Conservation (phyloP, 768 basidiomycete genomes). For the Rhizopogon salebrosus region DNA sequence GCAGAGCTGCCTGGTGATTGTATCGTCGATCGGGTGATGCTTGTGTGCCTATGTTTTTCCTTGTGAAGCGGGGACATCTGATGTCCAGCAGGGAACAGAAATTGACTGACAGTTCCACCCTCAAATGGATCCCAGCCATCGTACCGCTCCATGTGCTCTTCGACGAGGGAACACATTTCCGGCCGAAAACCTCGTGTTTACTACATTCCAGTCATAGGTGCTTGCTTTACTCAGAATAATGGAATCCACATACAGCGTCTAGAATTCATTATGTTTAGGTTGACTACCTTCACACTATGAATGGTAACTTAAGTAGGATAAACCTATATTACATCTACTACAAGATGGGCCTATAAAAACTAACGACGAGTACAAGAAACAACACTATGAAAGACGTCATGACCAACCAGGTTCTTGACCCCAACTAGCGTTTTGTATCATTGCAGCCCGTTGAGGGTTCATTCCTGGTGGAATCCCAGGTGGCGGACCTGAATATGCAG, state of each 20-base stretch:
- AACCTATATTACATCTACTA: constrained; percentile 21
- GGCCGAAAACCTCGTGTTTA: too few relatives aligned
- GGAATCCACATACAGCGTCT: too few relatives aligned
- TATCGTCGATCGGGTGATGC: constrained; percentile 28
- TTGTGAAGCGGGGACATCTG: background rate
- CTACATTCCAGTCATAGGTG: too few relatives aligned
- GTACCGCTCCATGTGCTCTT: too few relatives aligned
- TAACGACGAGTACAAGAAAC: constrained; percentile 11
- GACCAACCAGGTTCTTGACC: constrained; percentile 28
- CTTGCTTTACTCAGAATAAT: too few relatives aligned
- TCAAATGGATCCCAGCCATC: too few relatives aligned
- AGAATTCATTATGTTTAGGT: too few relatives aligned
- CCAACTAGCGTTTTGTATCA: constrained; percentile 51
- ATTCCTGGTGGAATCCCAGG: constrained; percentile 51
- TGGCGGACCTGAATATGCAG: constrained; percentile 44
- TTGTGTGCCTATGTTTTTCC: constrained; percentile 12
- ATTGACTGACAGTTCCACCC: too few relatives aligned
- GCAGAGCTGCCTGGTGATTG: constrained; percentile 25
- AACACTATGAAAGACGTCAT: constrained; percentile 12
- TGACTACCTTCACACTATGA: too few relatives aligned
- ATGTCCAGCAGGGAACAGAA: too few relatives aligned
- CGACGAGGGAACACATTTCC: too few relatives aligned
- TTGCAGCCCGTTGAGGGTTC: constrained; percentile 62
- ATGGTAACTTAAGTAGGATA: too few relatives aligned
- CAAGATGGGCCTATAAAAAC: constrained; percentile 8